phyloP scores from a whole-genome alignment of 2,329 filamentous ascomycete species.

The Metarhizium guizhouense region DNA sequence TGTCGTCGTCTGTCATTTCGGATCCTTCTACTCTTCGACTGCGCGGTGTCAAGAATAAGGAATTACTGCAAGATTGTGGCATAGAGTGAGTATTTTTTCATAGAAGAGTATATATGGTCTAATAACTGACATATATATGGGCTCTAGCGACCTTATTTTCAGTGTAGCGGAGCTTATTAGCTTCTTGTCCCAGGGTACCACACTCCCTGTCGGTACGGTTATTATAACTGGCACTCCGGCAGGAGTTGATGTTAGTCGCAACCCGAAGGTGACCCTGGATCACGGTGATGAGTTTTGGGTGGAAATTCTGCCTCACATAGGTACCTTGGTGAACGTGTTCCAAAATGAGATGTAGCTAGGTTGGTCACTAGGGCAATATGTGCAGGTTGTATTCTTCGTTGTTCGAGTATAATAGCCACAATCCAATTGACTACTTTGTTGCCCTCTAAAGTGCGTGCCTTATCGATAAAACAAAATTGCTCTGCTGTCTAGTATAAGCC shows the following conservation, averaged over 20 bases:
- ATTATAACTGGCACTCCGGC: conserved; percentile 36
- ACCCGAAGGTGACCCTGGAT: conserved; percentile 26
- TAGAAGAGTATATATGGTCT: not conserved
- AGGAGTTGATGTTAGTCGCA: conserved; percentile 29
- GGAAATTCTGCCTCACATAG: conserved; percentile 33
- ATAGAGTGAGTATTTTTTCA: not conserved
- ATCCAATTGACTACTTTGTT: not conserved
- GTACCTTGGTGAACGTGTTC: conserved; percentile 27
- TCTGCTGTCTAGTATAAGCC: too few species aligned
- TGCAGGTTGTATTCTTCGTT: not conserved
- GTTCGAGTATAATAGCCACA: not conserved
- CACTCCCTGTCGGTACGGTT: conserved; percentile 29
- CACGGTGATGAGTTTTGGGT: conserved; percentile 33
- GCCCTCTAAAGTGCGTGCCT: too few species aligned
- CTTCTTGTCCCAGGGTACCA: conserved; percentile 34
- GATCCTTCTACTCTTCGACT: not conserved
- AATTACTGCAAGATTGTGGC: not conserved
- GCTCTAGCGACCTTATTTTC: conserved; percentile 43
- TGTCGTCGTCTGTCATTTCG: not conserved
- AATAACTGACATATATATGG: not conserved
- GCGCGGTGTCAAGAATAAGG: not conserved
- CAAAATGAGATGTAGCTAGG: conserved; percentile 7
- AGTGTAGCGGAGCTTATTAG: conserved; percentile 34
- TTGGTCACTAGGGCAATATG: not conserved
- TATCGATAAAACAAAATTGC: too few species aligned